These are phyloP conservation scores for Spathaspora girioi DNA, from an alignment of 805 yeast species.

Conservation along the genomic window DNA sequence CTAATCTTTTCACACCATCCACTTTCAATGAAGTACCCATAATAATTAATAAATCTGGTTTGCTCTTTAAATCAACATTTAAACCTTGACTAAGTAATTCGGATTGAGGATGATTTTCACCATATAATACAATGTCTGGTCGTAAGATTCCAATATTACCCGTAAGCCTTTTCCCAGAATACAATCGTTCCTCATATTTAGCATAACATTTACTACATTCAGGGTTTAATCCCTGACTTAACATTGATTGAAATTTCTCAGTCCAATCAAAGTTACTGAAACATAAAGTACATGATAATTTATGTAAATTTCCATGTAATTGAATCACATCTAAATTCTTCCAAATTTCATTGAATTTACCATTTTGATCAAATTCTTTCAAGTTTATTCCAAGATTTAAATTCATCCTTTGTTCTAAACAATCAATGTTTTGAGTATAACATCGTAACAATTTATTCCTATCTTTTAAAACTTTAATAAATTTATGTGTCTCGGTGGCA, in stretches of 20 bases:
- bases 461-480: slow-evolving; percentile 58
- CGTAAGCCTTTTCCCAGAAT: slow-evolving; percentile 69
- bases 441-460: slow-evolving; percentile 72
- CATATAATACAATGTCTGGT: slow-evolving; percentile 89
- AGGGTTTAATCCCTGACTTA: slow-evolving; percentile 67
- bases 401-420: slow-evolving; percentile 67
- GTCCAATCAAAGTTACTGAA: slow-evolving; percentile 59
- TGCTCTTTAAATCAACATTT: slow-evolving; percentile 56
- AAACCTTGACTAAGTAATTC: slow-evolving; percentile 74
- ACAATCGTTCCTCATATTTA: slow-evolving; percentile 51
- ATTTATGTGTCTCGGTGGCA: slow-evolving; percentile 83
- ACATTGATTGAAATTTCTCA: slow-evolving; percentile 39
- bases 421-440: slow-evolving; percentile 94
- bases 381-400: slow-evolving; percentile 54
- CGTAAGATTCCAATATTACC: slow-evolving; percentile 72
- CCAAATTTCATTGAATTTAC: slow-evolving; percentile 45
- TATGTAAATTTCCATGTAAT: slow-evolving; percentile 84
- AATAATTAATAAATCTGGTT: slow-evolving; percentile 78
- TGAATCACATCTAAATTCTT: slow-evolving; percentile 75
- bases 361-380: slow-evolving; percentile 20
- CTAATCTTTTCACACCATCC: slow-evolving; percentile 81
- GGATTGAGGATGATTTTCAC: slow-evolving; percentile 88
- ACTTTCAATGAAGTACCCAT: slow-evolving; percentile 93
- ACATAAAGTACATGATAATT: slow-evolving; percentile 74
- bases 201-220: slow-evolving; percentile 69